phyloP scores from a whole-genome alignment of 2,329 filamentous ascomycete genomes.

The Chalara sp. region DNA sequence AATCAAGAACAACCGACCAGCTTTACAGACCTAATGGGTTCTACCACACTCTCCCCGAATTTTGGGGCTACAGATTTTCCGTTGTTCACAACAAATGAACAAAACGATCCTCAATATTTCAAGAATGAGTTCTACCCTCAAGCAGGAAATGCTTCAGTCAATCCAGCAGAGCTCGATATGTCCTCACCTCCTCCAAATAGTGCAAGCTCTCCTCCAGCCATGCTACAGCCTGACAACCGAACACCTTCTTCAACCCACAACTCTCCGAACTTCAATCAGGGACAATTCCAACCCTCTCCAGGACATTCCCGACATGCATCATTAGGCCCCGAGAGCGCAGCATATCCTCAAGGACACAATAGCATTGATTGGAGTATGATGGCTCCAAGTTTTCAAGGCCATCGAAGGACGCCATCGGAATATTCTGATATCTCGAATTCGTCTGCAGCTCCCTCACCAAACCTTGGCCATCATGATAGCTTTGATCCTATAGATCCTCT shows the following conservation, averaged over 20 bases:
- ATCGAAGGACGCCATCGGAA: conserved; percentile 82
- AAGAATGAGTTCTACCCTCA: conserved; percentile 39
- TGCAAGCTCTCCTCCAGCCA: conserved; percentile 22
- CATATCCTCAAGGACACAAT: conserved; percentile 44
- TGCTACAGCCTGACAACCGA: conserved; percentile 22
- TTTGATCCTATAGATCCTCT: conserved; percentile 63
- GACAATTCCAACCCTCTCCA: conserved; percentile 25
- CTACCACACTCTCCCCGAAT: conserved; percentile 40
- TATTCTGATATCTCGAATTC: conserved; percentile 86
- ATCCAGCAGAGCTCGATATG: conserved; percentile 42
- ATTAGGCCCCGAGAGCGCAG: conserved; percentile 27
- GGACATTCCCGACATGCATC: conserved; percentile 27
- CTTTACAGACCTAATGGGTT: conserved; percentile 40
- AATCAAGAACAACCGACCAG: conserved; percentile 39
- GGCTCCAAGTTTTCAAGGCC: conserved; percentile 64
- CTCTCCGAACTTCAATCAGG: conserved; percentile 25
- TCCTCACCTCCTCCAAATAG: conserved; percentile 29
- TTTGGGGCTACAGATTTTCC: conserved; percentile 54
- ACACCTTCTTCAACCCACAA: conserved; percentile 28
- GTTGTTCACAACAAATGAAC: conserved; percentile 54
- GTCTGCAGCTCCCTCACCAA: conserved; percentile 78
- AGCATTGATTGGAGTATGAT: conserved; percentile 51
- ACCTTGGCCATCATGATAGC: conserved; percentile 67
- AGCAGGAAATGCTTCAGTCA: conserved; percentile 35
- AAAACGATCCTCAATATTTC: conserved; percentile 58